phyloP scores from a whole-genome alignment of 73 alveolate species.

The Effrenium voratum region DNA sequence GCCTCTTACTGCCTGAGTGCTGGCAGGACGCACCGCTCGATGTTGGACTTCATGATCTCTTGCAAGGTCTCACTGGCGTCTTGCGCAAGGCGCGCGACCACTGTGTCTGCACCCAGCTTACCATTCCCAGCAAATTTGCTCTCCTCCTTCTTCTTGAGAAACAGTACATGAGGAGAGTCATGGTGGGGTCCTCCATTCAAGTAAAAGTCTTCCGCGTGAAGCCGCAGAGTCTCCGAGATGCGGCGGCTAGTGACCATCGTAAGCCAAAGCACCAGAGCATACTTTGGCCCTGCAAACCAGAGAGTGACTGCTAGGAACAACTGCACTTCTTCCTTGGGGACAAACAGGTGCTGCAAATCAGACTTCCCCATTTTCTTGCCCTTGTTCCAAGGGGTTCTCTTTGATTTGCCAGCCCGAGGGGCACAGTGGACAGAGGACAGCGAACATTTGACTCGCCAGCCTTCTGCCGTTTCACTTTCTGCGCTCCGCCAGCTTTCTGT shows the following conservation, averaged over 20 bases:
- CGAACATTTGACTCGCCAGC: background rate
- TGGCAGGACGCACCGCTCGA: too few relatives aligned
- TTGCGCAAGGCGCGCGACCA: constrained; percentile 10
- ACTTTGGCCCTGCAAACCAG: constrained; percentile 18
- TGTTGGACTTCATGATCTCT: background rate
- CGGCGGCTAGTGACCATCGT: background rate
- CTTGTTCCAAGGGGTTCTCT: constrained; percentile 7
- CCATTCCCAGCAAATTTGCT: background rate
- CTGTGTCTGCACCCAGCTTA: background rate
- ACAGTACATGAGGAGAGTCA: constrained; percentile 8
- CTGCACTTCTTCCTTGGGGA: background rate
- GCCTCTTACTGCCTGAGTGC: too few relatives aligned
- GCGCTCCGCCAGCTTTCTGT: too few relatives aligned
- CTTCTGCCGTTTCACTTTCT: too few relatives aligned
- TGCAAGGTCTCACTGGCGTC: background rate
- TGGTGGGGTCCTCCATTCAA: constrained; percentile 10
- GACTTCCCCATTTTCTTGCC: background rate
- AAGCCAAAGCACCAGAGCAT: constrained; percentile 25
- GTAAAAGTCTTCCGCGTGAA: constrained; percentile 1
- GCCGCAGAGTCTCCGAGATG: constrained; percentile 11
- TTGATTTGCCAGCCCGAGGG: background rate
- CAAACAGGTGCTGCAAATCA: constrained; percentile 13
- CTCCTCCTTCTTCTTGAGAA: background rate
- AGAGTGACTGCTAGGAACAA: constrained; percentile 26
- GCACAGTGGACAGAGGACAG: background rate